phyloP scores from a whole-genome alignment of 164 flowering plant species.

The Aristolochia californica region DNA sequence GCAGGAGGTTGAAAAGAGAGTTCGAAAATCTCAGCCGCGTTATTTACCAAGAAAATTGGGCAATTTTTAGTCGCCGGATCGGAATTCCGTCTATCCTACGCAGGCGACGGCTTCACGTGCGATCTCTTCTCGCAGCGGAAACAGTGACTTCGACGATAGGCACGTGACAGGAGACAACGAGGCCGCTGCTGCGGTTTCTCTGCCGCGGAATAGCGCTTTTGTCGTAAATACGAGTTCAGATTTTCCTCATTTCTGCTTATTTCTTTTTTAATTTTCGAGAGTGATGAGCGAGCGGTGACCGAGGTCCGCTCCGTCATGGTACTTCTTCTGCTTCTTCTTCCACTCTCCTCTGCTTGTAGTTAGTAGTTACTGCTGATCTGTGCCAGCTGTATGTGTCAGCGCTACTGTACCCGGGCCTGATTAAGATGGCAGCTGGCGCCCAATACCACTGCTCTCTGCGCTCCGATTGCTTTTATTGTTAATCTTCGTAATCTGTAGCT shows the following conservation, averaged over 20 bases:
- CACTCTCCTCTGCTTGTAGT: background rate
- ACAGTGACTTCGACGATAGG: background rate
- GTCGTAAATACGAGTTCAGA: too few species aligned
- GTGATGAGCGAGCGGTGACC: too few species aligned
- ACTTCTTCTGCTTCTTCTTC: too few species aligned
- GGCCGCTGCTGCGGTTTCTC: background rate
- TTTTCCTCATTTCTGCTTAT: too few species aligned
- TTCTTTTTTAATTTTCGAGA: too few species aligned
- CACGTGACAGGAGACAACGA: background rate
- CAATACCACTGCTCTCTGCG: background rate
- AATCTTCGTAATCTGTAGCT: too few species aligned
- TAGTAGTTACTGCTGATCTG: background rate
- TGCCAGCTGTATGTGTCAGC: slow-evolving; percentile 1
- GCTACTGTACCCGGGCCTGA: background rate
- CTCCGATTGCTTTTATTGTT: background rate
- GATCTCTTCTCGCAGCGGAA: background rate
- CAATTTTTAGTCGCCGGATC: slow-evolving; percentile 21
- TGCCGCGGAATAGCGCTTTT: background rate
- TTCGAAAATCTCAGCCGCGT: slow-evolving; percentile 8
- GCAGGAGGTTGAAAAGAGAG: slow-evolving; percentile 18
- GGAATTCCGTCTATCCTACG: background rate
- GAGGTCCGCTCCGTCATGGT: too few species aligned
- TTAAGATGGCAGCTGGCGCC: background rate
- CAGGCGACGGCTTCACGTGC: background rate
- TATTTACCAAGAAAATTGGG: slow-evolving; percentile 31